A percentile compares a stretch with the other conserved stretches of the same genome.
Conservation (phyloP, 768 basidiomycete species). For the Psilocybe cyanescens region DNA sequence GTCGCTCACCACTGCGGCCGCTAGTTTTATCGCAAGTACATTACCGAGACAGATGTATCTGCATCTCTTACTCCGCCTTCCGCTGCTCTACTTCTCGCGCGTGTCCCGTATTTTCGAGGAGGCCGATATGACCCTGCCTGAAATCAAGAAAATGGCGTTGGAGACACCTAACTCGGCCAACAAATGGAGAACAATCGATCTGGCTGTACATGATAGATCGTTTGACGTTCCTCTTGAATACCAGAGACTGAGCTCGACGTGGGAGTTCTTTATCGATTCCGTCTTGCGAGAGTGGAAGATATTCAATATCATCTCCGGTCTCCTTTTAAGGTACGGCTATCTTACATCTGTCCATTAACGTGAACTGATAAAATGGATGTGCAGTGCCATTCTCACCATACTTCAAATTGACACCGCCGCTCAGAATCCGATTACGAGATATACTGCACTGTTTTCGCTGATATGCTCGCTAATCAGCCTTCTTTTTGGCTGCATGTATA, state of each 20-base stretch:
- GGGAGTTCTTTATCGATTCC: conserved; percentile 30
- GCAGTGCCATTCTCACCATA: conserved; percentile 32
- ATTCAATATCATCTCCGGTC: conserved; percentile 30
- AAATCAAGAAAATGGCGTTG: conserved; percentile 51
- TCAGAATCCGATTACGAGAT: conserved; percentile 53
- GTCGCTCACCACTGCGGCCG: background rate
- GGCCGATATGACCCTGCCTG: conserved; percentile 61
- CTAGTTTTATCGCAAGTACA: conserved; percentile 23
- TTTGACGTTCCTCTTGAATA: conserved; percentile 16
- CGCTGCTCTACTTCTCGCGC: conserved; percentile 66
- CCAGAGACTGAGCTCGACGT: conserved; percentile 21
- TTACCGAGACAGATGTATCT: conserved; percentile 33
- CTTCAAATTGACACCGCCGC: conserved; percentile 39
- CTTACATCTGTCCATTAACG: background rate
- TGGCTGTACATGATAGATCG: conserved; percentile 4
- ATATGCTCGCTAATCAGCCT: conserved; percentile 61
- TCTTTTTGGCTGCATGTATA: conserved; percentile 62
- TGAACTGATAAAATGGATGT: background rate
- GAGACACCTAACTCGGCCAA: conserved; percentile 16
- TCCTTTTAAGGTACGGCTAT: conserved; percentile 23
- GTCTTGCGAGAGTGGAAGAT: conserved; percentile 33
- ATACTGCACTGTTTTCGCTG: conserved; percentile 55
- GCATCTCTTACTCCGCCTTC: conserved; percentile 53
- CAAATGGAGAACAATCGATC: conserved; percentile 3
- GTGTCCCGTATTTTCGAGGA: conserved; percentile 68